These are phyloP conservation scores for Diaporthe helianthi DNA, from an alignment of 2,329 filamentous ascomycete species.

Conservation along the genomic window DNA sequence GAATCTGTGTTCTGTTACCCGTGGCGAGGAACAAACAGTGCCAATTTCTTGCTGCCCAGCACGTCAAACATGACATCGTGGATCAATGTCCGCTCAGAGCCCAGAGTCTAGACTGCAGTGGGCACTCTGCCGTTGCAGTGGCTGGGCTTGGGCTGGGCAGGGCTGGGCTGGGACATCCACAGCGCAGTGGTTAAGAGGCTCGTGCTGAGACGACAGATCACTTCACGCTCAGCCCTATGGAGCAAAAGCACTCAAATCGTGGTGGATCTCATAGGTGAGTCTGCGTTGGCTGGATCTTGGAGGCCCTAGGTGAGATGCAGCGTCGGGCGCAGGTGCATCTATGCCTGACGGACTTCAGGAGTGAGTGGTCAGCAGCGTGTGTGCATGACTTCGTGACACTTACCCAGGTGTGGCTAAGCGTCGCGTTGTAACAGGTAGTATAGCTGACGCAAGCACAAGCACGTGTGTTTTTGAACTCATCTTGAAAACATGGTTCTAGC, in stretches of 20 bases:
- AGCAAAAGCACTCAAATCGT: not conserved
- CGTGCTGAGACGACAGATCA: slow-evolving; percentile 13
- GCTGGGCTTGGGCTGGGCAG: not conserved
- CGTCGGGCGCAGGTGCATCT: not conserved
- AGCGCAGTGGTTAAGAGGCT: not conserved
- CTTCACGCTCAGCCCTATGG: slow-evolving; percentile 6
- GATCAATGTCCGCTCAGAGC: not conserved
- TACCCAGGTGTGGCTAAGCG: not conserved
- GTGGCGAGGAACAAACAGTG: no score
- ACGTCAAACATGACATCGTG: slow-evolving; percentile 10
- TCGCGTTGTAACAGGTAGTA: not conserved
- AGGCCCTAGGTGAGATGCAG: not conserved
- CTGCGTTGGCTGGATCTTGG: not conserved
- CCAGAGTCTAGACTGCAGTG: not conserved
- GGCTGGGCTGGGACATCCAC: slow-evolving; percentile 1
- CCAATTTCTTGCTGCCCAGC: not conserved
- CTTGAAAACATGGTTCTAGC: not conserved
- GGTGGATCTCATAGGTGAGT: not conserved
- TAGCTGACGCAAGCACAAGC: not conserved
- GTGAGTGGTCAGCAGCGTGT: not conserved
- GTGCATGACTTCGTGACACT: not conserved
- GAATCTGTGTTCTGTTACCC: slow-evolving; percentile 6
- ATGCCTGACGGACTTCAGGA: not conserved
- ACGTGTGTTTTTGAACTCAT: not conserved
- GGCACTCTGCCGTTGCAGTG: not conserved